These are phyloP conservation scores for Backusella morwellensis DNA, from an alignment of 192 early-diverging fungal species.

Conservation along the genomic window DNA sequence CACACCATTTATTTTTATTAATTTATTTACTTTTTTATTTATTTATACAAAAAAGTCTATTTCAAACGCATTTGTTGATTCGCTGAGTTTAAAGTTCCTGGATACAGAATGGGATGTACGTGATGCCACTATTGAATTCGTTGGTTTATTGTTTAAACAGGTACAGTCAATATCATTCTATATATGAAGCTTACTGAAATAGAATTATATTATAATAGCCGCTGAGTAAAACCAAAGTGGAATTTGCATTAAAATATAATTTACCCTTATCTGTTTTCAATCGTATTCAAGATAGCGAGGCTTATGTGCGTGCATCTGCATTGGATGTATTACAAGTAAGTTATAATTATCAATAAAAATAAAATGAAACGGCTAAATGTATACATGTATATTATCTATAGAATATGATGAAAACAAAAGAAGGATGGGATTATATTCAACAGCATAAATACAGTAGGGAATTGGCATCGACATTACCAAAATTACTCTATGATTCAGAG, in stretches of 20 bases:
- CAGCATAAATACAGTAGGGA: conserved; percentile 28
- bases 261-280: conserved; percentile 35
- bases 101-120: conserved; percentile 56
- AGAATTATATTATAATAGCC: neutral
- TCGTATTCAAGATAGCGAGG: conserved; percentile 44
- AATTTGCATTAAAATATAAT: conserved; percentile 43
- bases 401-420: conserved; percentile 39
- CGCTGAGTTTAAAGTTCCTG: conserved; percentile 36
- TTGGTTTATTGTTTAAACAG: conserved; percentile 43
- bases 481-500: conserved; percentile 46
- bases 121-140: conserved; percentile 48
- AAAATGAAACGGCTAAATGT: no score
- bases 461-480: conserved; percentile 38
- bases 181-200: neutral
- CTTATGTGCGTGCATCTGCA: conserved; percentile 54
- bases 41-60: conserved; percentile 1
- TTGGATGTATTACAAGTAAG: conserved; percentile 42
- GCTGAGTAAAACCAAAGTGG: conserved; percentile 12
- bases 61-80: conserved; percentile 29
- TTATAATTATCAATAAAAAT: no score
- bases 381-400: conserved; percentile 5
- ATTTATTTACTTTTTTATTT: neutral
- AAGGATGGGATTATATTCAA: conserved; percentile 52
- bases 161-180: neutral
- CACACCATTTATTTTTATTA: neutral